These are phyloP conservation scores for Phytophthora pinifolia DNA, from an alignment of 352 stramenopile species.

Conservation along the genomic window DNA sequence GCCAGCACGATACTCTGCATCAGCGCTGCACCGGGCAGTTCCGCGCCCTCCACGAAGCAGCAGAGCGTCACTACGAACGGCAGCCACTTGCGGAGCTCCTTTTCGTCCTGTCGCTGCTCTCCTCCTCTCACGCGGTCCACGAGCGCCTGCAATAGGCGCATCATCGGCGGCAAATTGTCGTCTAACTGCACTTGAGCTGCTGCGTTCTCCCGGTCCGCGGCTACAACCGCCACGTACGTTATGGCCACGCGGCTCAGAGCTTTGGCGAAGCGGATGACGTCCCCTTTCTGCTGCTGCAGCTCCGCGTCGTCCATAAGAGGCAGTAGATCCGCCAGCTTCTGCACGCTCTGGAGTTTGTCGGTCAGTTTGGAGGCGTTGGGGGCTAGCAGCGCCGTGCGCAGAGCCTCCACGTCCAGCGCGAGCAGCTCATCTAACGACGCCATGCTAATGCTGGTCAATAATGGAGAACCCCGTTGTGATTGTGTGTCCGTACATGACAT, in stretches of 20 bases:
- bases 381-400: slow-evolving; percentile 7
- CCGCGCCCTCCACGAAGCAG: slow-evolving; percentile 31
- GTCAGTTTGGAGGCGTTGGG: background rate
- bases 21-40: slow-evolving; percentile 26
- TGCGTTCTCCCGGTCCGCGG: slow-evolving; percentile 11
- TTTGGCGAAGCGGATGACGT: slow-evolving; percentile 28
- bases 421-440: slow-evolving; percentile 4
- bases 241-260: slow-evolving; percentile 30
- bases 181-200: slow-evolving; percentile 26
- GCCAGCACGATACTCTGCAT: slow-evolving; percentile 27
- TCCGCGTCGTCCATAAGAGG: background rate
- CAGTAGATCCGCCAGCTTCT: slow-evolving; percentile 24
- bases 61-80: slow-evolving; percentile 41
- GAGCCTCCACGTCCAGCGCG: slow-evolving; percentile 12
- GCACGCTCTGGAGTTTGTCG: slow-evolving; percentile 2
- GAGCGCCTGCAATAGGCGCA: slow-evolving; percentile 30
- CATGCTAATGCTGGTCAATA: slow-evolving; percentile 1
- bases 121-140: slow-evolving; percentile 5
- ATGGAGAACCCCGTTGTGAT: background rate
- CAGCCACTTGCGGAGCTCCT: slow-evolving; percentile 36
- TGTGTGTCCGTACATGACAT: too few species aligned
- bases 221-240: slow-evolving; percentile 16
- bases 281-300: slow-evolving; percentile 3
- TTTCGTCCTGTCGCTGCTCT: slow-evolving; percentile 3
- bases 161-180: slow-evolving; percentile 26